Evolutionary conservation across 2,329 filamentous ascomycete genomes (phyloP).

Genomic region (Akanthomyces dipterigenus): DNA sequence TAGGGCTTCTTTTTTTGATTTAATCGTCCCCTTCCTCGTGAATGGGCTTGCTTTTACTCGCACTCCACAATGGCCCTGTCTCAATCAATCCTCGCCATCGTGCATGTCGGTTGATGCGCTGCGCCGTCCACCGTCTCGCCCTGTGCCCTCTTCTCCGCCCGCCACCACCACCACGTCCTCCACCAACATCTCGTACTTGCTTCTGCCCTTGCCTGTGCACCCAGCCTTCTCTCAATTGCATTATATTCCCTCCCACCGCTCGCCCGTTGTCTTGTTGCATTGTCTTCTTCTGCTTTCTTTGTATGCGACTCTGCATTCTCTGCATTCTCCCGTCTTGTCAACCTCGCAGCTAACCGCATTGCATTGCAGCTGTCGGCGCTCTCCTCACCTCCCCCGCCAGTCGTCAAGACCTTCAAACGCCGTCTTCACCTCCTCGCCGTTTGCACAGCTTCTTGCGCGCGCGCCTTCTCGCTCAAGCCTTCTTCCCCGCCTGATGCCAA

Average conservation of each 20-base stretch:
- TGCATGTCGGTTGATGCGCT: conserved; percentile 7
- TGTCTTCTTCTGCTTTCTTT: not conserved
- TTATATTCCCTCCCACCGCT: conserved; percentile 3
- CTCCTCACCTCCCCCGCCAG: not conserved
- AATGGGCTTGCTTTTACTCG: not conserved
- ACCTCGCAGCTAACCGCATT: conserved; percentile 25
- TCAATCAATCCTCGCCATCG: conserved; percentile 1
- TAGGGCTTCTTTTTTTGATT: not conserved
- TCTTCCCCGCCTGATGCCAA: not conserved
- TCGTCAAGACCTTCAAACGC: not conserved
- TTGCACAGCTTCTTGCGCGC: not conserved
- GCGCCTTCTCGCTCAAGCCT: not conserved
- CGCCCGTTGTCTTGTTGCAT: conserved; percentile 1
- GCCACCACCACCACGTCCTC: not conserved
- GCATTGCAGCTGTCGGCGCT: conserved; percentile 26
- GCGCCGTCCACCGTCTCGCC: not conserved
- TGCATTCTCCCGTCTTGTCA: conserved; percentile 17
- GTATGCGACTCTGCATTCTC: not conserved
- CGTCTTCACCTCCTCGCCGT: not conserved
- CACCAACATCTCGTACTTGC: not conserved
- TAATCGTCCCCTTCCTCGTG: not conserved
- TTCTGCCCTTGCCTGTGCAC: not conserved
- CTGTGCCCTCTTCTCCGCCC: not conserved
- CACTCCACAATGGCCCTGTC: not conserved
- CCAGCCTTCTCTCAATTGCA: conserved; percentile 11